Conservation (phyloP, 257 asterid genomes). For the Solanum tarijense region DNA sequence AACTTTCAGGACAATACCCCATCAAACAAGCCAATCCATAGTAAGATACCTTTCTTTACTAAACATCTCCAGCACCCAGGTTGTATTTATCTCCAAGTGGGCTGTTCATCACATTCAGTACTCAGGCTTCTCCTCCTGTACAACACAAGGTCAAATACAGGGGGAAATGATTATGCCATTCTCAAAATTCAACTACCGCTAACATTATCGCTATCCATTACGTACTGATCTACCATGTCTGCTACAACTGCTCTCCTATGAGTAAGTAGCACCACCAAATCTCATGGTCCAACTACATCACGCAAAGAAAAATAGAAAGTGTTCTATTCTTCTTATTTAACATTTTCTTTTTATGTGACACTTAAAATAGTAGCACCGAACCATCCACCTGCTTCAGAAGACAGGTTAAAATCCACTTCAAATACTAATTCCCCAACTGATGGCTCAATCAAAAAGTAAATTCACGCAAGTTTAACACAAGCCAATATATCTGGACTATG, state of each 20-base stretch:
- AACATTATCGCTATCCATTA: conserved; percentile 42
- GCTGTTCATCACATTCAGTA: conserved; percentile 29
- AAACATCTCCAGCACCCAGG: conserved; percentile 22
- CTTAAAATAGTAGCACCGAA: neutral
- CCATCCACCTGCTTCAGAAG: conserved; percentile 11
- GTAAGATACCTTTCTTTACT: conserved; percentile 19
- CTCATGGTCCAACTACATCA: conserved; percentile 22
- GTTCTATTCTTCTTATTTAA: neutral
- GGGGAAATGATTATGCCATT: conserved; percentile 55
- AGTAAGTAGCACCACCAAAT: conserved; percentile 14
- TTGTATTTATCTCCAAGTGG: conserved; percentile 22
- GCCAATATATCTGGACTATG: conserved; percentile 31
- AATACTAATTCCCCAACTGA: conserved; percentile 10
- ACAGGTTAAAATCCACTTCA: neutral
- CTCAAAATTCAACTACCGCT: conserved; percentile 52
- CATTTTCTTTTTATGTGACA: neutral
- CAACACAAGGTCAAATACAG: conserved; percentile 82
- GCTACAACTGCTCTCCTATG: conserved; percentile 23
- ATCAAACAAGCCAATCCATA: conserved; percentile 22
- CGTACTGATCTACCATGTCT: conserved; percentile 30
- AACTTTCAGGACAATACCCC: conserved; percentile 13
- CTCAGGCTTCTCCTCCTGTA: conserved; percentile 56
- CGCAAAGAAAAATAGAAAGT: conserved; percentile 5
- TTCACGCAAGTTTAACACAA: conserved; percentile 20
- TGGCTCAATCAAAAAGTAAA: conserved; percentile 20